Percentiles rank a stretch among this genome's conserved stretches.
Conservation (phyloP, 73 alveolate genomes). For the Tetrahymena thermophila region DNA sequence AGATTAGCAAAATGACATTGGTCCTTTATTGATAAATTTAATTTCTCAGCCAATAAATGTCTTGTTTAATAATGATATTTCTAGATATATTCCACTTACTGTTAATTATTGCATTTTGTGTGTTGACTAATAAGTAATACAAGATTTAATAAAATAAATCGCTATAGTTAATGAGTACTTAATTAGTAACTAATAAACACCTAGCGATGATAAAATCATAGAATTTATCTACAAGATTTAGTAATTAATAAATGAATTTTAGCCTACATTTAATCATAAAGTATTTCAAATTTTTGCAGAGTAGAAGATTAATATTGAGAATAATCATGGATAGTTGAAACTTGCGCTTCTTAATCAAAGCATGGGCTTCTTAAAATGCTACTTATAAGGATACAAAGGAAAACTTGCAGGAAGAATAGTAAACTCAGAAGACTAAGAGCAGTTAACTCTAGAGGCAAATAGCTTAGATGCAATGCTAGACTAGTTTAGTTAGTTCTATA, state of each 20-base stretch:
- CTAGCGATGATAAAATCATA: not conserved
- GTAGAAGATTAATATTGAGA: not conserved
- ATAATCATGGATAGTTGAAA: not conserved
- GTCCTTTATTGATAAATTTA: not conserved
- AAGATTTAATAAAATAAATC: not conserved
- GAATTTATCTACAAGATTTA: not conserved
- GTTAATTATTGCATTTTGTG: not conserved
- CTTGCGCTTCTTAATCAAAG: not conserved
- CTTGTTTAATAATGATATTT: not conserved
- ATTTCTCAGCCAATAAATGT: not conserved
- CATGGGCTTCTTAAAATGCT: not conserved
- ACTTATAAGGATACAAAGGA: not conserved
- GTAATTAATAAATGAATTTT: not conserved
- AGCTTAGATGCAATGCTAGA: not conserved
- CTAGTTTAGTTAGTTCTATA: not conserved
- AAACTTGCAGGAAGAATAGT: not conserved
- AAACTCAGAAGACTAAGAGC: not conserved
- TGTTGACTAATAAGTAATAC: not conserved
- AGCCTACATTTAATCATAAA: not conserved
- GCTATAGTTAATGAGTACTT: not conserved
- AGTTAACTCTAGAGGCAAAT: not conserved
- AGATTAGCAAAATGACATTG: not conserved
- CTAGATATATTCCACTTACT: not conserved
- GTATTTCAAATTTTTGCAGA: not conserved
- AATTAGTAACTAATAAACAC: not conserved